A percentile compares a stretch with the other conserved stretches of the same genome.
Conservation (phyloP, 164 flowering plant species). For the Annona squamosa region DNA sequence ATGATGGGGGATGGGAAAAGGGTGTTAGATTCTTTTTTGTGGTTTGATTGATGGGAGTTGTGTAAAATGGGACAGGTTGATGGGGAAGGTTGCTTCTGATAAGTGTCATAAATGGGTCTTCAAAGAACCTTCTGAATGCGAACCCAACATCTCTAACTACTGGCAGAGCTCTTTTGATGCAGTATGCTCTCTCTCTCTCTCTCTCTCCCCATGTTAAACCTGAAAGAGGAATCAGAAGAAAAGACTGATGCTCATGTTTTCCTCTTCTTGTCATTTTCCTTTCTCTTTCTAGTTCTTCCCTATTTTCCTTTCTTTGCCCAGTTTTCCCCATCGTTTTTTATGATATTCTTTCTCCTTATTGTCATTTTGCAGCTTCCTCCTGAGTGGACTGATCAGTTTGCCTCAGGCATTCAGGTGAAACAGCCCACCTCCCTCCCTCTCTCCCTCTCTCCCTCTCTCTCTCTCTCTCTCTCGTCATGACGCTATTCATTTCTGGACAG, state of each 20-base stretch:
- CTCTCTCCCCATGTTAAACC: background rate
- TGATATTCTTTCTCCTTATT: constrained; percentile 1
- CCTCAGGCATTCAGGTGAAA: constrained; percentile 89
- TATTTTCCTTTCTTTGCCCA: background rate
- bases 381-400: constrained; percentile 99
- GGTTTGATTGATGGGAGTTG: constrained; percentile 14
- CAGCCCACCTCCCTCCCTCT: background rate
- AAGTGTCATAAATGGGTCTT: constrained; percentile 99
- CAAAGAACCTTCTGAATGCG: constrained; percentile 95
- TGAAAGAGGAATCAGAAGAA: background rate
- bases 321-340: background rate
- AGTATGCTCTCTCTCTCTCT: constrained; percentile 38
- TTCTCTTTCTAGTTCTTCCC: background rate
- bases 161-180: constrained; percentile 99
- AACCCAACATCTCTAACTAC: constrained; percentile 87
- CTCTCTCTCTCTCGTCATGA: constrained; percentile 2
- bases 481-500: constrained; percentile 29
- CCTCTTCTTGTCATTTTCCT: background rate
- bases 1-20: background rate
- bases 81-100: constrained; percentile 99
- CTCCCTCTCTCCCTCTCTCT: background rate
- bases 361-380: constrained; percentile 70
- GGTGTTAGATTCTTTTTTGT: constrained; percentile 4
- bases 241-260: background rate
- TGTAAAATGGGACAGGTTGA: constrained; percentile 50